Evolutionary conservation across 73 alveolate species (phyloP).

Genomic region (Stentor roeselii): DNA sequence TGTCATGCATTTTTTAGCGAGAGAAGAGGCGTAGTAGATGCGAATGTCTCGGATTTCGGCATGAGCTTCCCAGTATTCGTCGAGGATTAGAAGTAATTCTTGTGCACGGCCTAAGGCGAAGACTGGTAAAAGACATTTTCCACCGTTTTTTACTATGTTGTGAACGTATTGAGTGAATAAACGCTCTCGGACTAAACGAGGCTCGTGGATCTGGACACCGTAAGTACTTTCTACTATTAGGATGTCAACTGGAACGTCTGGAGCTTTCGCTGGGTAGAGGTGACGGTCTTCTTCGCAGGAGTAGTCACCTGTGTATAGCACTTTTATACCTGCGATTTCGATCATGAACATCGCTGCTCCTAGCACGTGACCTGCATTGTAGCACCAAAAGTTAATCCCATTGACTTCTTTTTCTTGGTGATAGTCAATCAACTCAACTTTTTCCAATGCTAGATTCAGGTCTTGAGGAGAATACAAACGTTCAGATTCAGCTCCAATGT

Average conservation of each 20-base stretch:
- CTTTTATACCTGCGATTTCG: conserved; percentile 98
- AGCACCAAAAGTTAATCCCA: conserved; percentile 96
- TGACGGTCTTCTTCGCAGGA: conserved; percentile 98
- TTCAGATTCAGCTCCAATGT: conserved; percentile 77
- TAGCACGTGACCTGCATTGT: conserved; percentile 99
- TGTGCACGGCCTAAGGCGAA: conserved; percentile 99
- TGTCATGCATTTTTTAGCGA: conserved; percentile 88
- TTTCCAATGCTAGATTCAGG: conserved; percentile 75
- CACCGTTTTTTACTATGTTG: conserved; percentile 95
- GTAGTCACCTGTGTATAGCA: conserved; percentile 99
- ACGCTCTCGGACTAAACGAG: conserved; percentile 92
- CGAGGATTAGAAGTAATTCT: conserved; percentile 90
- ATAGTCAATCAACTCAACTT: conserved; percentile 87
- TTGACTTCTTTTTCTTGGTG: conserved; percentile 93
- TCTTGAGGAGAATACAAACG: conserved; percentile 85
- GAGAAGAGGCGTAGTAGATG: conserved; percentile 88
- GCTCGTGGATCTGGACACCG: conserved; percentile 98
- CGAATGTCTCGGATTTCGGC: conserved; percentile 43
- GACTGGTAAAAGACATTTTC: conserved; percentile 97
- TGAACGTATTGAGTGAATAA: conserved; percentile 87
- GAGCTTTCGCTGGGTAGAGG: conserved; percentile 98
- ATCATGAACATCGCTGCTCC: conserved; percentile 99
- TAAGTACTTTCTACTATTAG: conserved; percentile 98
- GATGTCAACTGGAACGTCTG: conserved; percentile 94
- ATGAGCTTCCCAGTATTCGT: conserved; percentile 89